A percentile compares a stretch with the other conserved stretches of the same genome.
Conservation (phyloP, 179 eudicot genomes). For the Sideroxylon spinosum region DNA sequence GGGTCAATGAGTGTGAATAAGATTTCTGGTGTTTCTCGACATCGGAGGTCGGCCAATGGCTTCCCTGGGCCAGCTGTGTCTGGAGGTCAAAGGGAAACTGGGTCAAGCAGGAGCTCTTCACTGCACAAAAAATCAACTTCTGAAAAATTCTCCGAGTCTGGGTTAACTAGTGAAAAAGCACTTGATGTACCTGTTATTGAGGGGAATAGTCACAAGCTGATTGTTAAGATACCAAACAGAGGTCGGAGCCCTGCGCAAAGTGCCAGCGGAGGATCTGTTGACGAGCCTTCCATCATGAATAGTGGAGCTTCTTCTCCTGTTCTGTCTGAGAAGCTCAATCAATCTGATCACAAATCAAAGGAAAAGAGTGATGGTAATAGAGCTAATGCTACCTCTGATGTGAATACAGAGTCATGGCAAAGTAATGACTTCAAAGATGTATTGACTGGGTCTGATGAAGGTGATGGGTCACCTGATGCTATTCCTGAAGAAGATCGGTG, state of each 20-base stretch:
- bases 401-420: constrained; percentile 34
- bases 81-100: constrained; percentile 44
- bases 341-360: constrained; percentile 31
- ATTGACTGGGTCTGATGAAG: constrained; percentile 36
- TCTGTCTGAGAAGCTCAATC: constrained; percentile 45
- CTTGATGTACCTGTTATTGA: constrained; percentile 34
- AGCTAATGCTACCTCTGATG: constrained; percentile 22
- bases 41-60: constrained; percentile 51
- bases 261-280: constrained; percentile 37
- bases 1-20: constrained; percentile 50
- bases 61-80: constrained; percentile 32
- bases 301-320: constrained; percentile 59
- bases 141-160: constrained; percentile 48
- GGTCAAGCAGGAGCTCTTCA: constrained; percentile 38
- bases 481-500: constrained; percentile 25
- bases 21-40: constrained; percentile 46
- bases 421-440: constrained; percentile 41
- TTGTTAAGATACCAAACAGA: constrained; percentile 67
- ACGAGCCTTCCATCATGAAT: constrained; percentile 32
- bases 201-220: constrained; percentile 57
- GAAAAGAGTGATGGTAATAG: constrained; percentile 32
- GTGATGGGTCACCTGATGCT: constrained; percentile 38
- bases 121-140: constrained; percentile 28
- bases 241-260: constrained; percentile 64
- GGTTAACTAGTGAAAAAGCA: constrained; percentile 30